Percentiles rank a stretch among this genome's conserved stretches.
phyloP scores from a whole-genome alignment of 208 protist genomes.

The Leishmania guyanensis region DNA sequence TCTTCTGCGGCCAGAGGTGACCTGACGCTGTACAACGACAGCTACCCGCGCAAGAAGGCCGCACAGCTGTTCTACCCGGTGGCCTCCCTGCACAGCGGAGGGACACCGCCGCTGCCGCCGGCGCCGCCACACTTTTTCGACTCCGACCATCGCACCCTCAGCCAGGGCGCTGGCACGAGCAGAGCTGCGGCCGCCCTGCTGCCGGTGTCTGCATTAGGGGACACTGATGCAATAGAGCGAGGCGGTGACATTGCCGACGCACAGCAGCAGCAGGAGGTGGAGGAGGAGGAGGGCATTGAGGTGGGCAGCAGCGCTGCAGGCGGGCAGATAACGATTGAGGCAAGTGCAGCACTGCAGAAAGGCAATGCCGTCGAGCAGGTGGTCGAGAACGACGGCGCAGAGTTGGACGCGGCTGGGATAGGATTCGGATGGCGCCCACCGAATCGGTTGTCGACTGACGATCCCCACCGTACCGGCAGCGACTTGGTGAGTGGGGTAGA shows the following conservation, averaged over 20 bases:
- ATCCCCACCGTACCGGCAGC: background rate
- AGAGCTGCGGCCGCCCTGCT: background rate
- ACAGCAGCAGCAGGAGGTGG: background rate
- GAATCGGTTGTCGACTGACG: background rate
- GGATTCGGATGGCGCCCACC: background rate
- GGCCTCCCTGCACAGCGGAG: background rate
- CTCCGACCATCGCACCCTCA: background rate
- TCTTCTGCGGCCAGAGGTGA: background rate
- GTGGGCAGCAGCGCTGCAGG: background rate
- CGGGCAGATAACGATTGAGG: background rate
- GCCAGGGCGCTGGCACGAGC: background rate
- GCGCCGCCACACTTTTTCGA: background rate
- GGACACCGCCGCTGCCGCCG: background rate
- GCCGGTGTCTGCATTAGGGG: background rate
- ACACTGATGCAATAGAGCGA: background rate
- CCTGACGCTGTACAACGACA: constrained; percentile 13
- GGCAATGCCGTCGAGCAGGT: background rate
- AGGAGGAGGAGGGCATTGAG: background rate
- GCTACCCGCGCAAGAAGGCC: constrained; percentile 13
- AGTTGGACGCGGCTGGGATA: background rate
- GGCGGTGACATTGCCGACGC: background rate
- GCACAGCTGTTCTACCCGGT: constrained; percentile 18
- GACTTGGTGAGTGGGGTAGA: background rate
- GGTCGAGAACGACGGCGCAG: background rate
- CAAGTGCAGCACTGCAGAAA: background rate